Conservation (phyloP, 768 basidiomycete species). For the Trametes villosa region DNA sequence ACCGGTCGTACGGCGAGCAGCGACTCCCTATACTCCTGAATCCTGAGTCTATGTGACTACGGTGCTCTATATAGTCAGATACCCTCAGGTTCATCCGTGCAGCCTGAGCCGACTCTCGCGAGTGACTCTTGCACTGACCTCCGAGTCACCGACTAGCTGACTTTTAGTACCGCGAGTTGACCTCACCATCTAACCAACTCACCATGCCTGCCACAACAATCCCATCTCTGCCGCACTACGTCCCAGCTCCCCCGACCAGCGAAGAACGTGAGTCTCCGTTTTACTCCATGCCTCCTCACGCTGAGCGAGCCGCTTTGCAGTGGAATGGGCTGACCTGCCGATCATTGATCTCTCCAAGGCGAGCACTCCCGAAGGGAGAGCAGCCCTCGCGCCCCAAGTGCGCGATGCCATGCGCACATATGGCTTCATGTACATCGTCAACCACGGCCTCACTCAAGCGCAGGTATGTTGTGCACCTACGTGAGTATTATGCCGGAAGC, state of each 20-base stretch:
- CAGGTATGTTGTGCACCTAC: slow-evolving; percentile 37
- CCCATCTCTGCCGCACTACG: slow-evolving; percentile 26
- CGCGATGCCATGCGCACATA: slow-evolving; percentile 39
- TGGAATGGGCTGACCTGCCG: slow-evolving; percentile 42
- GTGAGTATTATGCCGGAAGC: neutral
- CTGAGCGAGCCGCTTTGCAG: slow-evolving; percentile 22
- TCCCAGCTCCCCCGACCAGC: slow-evolving; percentile 31
- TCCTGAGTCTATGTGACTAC: neutral
- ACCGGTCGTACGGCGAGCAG: neutral
- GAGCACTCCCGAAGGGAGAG: slow-evolving; percentile 37
- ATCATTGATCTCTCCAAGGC: slow-evolving; percentile 40
- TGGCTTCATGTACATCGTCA: slow-evolving; percentile 54
- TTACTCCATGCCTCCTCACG: neutral
- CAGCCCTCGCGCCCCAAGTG: slow-evolving; percentile 34
- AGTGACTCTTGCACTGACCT: no score
- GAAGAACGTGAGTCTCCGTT: slow-evolving; percentile 20
- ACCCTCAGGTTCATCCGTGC: neutral
- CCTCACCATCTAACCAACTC: no score
- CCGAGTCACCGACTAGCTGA: neutral
- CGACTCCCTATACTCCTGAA: neutral
- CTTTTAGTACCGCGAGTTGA: no score
- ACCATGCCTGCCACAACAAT: slow-evolving; percentile 22
- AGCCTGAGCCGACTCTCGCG: no score
- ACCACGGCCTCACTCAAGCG: slow-evolving; percentile 49
- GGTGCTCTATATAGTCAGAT: neutral